Evolutionary conservation across 1,139 yeast species (phyloP).

Genomic region (Candida smagusa): DNA sequence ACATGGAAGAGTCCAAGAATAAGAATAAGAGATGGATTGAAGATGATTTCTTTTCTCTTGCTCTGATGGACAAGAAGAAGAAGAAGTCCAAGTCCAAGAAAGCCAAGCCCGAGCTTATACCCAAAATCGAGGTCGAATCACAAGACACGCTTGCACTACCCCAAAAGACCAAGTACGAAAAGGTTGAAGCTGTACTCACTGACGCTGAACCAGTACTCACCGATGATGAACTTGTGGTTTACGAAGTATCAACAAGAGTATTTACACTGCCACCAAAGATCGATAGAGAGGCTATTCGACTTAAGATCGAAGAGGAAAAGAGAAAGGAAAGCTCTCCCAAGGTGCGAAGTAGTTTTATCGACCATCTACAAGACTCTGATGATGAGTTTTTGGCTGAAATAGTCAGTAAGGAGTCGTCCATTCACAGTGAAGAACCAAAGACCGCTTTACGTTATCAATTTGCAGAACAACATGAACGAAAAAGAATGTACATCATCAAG

Average conservation of each 20-base stretch:
- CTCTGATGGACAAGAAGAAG: conserved; percentile 10
- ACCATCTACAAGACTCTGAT: conserved; percentile 1
- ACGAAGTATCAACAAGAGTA: conserved; percentile 1
- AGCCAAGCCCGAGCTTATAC: not conserved
- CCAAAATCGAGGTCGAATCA: not conserved
- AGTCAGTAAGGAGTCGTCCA: not conserved
- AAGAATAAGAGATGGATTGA: conserved; percentile 11
- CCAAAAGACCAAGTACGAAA: not conserved
- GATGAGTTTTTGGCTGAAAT: conserved; percentile 1
- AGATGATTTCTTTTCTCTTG: conserved; percentile 17
- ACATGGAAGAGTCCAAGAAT: conserved; percentile 5
- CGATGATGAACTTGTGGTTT: conserved; percentile 2
- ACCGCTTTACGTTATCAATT: conserved; percentile 15
- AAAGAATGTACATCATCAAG: conserved; percentile 29
- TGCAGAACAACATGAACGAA: conserved; percentile 25
- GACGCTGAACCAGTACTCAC: not conserved
- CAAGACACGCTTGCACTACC: not conserved
- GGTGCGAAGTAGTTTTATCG: not conserved
- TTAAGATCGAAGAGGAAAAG: conserved; percentile 3
- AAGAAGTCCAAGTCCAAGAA: conserved; percentile 19
- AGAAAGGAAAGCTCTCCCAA: conserved; percentile 1
- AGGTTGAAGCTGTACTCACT: not conserved
- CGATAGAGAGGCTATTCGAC: conserved; percentile 4
- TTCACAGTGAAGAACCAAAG: not conserved
- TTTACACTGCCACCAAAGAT: conserved; percentile 4